phyloP scores from a whole-genome alignment of 208 protist species.

The Trypanosoma lewisi region DNA sequence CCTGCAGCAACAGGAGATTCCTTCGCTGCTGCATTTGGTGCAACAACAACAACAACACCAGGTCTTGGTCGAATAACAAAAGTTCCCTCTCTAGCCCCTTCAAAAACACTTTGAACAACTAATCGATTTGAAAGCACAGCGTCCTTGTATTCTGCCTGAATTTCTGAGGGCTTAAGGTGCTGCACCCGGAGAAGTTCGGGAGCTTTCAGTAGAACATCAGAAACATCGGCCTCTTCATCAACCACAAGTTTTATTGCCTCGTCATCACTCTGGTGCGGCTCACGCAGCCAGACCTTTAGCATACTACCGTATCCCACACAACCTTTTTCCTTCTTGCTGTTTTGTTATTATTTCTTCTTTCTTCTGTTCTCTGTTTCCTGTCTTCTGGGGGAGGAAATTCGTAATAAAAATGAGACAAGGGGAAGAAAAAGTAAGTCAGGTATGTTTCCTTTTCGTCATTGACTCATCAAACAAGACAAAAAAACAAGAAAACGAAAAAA shows the following conservation, averaged over 20 bases:
- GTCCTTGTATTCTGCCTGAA: constrained; percentile 25
- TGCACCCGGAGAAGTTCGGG: constrained; percentile 26
- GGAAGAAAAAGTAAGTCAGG: no score
- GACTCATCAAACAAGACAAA: no score
- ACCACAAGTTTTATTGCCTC: constrained; percentile 32
- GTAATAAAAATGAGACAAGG: no score
- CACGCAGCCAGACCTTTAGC: constrained; percentile 29
- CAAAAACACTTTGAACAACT: constrained; percentile 18
- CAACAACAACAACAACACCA: constrained; percentile 9
- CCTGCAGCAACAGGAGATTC: neutral
- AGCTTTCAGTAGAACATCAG: constrained; percentile 29
- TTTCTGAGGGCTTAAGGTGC: constrained; percentile 29
- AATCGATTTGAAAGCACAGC: constrained; percentile 26
- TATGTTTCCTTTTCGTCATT: no score
- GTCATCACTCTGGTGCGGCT: constrained; percentile 31
- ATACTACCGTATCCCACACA: neutral
- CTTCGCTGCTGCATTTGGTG: constrained; percentile 1
- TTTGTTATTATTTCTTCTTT: neutral
- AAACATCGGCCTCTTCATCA: constrained; percentile 28
- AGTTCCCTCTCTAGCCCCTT: constrained; percentile 20
- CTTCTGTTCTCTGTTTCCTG: no score
- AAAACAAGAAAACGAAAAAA: no score
- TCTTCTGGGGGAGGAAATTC: no score
- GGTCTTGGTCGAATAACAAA: constrained; percentile 26
- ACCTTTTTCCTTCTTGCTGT: neutral